Conservation (phyloP, 1,284 basidiomycete genomes). For the Grifola frondosa region DNA sequence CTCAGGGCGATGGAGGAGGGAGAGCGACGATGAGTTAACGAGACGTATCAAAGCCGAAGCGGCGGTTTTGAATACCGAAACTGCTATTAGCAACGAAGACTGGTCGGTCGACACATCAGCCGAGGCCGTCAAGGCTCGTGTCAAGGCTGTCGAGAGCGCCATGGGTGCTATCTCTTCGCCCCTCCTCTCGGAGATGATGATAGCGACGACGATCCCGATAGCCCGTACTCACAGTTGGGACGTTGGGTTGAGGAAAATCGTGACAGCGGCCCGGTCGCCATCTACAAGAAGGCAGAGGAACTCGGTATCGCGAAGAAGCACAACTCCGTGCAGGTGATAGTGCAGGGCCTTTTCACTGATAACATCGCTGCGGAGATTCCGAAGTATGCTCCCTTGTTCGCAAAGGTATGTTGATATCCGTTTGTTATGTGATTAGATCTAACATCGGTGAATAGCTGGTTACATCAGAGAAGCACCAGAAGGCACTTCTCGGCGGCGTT, state of each 20-base stretch:
- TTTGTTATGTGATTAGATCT: constrained; percentile 1
- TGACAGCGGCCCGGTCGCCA: constrained; percentile 32
- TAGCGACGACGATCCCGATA: constrained; percentile 85
- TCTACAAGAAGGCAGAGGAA: constrained; percentile 80
- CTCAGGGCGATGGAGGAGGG: constrained; percentile 45
- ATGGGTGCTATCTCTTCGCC: constrained; percentile 56
- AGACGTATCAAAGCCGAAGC: constrained; percentile 85
- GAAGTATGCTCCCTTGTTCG: constrained; percentile 74
- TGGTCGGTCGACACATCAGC: constrained; percentile 92
- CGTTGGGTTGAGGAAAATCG: constrained; percentile 86
- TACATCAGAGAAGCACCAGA: constrained; percentile 92
- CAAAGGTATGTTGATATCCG: constrained; percentile 58
- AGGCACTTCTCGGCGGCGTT: constrained; percentile 87
- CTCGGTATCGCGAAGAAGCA: constrained; percentile 95
- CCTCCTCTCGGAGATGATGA: constrained; percentile 80
- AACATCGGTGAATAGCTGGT: constrained; percentile 51
- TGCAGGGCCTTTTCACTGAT: constrained; percentile 85
- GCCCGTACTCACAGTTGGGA: constrained; percentile 84
- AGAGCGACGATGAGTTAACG: constrained; percentile 80
- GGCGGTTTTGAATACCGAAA: constrained; percentile 68
- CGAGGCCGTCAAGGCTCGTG: constrained; percentile 88
- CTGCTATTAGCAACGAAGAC: constrained; percentile 66
- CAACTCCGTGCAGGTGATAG: constrained; percentile 85
- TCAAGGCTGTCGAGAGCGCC: constrained; percentile 73
- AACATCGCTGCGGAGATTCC: constrained; percentile 75